A percentile compares a stretch with the other conserved stretches of the same genome.
Evolutionary conservation across 805 yeast species (phyloP).

Genomic region (Ogataea paraovalis): DNA sequence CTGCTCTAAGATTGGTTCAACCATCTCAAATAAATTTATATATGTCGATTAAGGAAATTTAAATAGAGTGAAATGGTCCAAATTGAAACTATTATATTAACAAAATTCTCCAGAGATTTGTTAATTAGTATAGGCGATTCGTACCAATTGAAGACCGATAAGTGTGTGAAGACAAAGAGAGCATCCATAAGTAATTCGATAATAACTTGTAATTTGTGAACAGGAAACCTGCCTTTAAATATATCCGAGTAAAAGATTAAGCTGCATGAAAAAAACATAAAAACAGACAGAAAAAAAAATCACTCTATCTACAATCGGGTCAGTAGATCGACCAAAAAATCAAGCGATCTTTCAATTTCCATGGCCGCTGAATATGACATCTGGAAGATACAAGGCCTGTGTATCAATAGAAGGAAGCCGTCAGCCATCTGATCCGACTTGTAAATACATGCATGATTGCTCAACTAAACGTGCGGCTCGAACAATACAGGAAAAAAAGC

Average conservation of each 20-base stretch:
- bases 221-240: neutral
- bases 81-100: neutral
- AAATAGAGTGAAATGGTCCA: neutral
- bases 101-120: neutral
- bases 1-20: slow-evolving; percentile 25
- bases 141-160: neutral
- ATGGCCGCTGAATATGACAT: neutral
- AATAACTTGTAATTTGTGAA: neutral
- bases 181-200: no score
- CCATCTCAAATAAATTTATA: slow-evolving; percentile 8
- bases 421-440: neutral
- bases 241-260: neutral
- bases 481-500: neutral
- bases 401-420: neutral
- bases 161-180: no score
- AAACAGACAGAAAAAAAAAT: neutral
- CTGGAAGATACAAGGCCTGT: neutral
- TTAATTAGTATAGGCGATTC: neutral
- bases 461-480: neutral
- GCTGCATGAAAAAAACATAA: no score
- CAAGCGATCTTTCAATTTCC: neutral
- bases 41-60: neutral
- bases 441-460: neutral
- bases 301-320: neutral
- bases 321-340: neutral